These are phyloP conservation scores for Aspergillus proliferans DNA, from an alignment of 2,329 filamentous ascomycete species.

Conservation along the genomic window DNA sequence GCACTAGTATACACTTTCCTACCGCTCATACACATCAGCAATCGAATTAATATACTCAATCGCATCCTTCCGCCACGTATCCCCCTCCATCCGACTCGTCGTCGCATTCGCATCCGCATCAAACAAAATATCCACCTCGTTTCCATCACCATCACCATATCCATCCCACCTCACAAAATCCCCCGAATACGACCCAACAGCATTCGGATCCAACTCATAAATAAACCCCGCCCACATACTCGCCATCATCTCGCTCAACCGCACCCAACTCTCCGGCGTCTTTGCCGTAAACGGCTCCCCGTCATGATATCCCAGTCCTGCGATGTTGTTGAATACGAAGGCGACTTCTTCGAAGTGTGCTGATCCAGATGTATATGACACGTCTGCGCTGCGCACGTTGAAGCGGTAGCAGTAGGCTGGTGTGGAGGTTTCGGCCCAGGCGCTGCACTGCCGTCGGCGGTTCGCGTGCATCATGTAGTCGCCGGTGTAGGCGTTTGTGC, in stretches of 20 bases:
- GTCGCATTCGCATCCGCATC: conserved; percentile 40
- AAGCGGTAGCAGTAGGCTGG: conserved; percentile 59
- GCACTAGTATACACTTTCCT: neutral
- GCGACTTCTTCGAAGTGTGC: conserved; percentile 53
- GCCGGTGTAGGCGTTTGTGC: conserved; percentile 50
- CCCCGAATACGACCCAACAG: conserved; percentile 9
- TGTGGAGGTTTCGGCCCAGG: conserved; percentile 44
- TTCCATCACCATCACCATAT: conserved; percentile 37
- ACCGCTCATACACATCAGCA: conserved; percentile 20
- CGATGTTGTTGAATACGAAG: conserved; percentile 50
- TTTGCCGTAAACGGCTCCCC: conserved; percentile 28
- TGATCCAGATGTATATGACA: conserved; percentile 38
- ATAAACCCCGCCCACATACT: conserved; percentile 50
- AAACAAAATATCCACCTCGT: conserved; percentile 46
- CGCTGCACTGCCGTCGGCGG: conserved; percentile 48
- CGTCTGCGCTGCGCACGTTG: conserved; percentile 47
- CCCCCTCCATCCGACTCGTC: conserved; percentile 39
- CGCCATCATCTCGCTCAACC: conserved; percentile 45
- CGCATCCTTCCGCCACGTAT: conserved; percentile 38
- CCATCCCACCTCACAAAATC: conserved; percentile 36
- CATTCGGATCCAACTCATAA: conserved; percentile 42
- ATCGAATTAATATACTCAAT: conserved; percentile 27
- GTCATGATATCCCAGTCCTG: conserved; percentile 42
- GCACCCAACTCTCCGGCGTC: conserved; percentile 37
- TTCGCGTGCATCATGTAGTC: conserved; percentile 53